Evolutionary conservation across 1,284 basidiomycete species (phyloP), one percentile per base, ranked within the genome.

Genomic region (Austroboletus novae-zelandiae): DNA sequence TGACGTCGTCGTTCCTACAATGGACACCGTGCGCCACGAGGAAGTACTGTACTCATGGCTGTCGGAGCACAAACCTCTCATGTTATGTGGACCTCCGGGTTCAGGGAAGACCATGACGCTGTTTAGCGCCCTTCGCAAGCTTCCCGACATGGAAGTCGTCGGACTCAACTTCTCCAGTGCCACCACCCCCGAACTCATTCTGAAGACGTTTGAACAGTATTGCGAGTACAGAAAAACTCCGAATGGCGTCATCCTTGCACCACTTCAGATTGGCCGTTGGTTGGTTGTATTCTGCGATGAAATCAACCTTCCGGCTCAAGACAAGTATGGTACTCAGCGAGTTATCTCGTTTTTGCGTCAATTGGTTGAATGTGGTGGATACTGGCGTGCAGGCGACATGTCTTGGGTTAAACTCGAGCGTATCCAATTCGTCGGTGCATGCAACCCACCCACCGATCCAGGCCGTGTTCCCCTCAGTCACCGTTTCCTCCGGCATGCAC

Each of bases 81-180:
- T 99, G 84, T 81, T 99, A 20, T 99, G 97, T 68, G 97, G 97
- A 43, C 97, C 97, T 62, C 97, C 97, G 8, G 97, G 97, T 64
- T 98, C 96, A 23, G 97, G 97, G 36, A 99, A 99, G 77, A 99
- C 97, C 5, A 99, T 99, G 97, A 99, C 98, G 0, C 76, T 99
- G n/a, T 98, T 99, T 75, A 97, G 94, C 58, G 97, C 98, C 5
- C 81, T 99, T 31, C 87, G 97, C 50, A 99, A 99, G 71, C 80
- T 99, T 40, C 94, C 95, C 4, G 94, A 99, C 69, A 94, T 99
- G 86, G 97, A 99, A 66, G 94, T 99, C 43, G 95, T 98, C 52
- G 97, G 97, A 43, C 85, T 99, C 60, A 99, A 99, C 73, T 99
- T 99, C 71, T 99, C 98, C 39, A 97, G 94, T 67, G 97, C 97